Evolutionary conservation across 2,329 filamentous ascomycete species (phyloP), one percentile per base, ranked within the genome.

Genomic region (Beauveria sp.): DNA sequence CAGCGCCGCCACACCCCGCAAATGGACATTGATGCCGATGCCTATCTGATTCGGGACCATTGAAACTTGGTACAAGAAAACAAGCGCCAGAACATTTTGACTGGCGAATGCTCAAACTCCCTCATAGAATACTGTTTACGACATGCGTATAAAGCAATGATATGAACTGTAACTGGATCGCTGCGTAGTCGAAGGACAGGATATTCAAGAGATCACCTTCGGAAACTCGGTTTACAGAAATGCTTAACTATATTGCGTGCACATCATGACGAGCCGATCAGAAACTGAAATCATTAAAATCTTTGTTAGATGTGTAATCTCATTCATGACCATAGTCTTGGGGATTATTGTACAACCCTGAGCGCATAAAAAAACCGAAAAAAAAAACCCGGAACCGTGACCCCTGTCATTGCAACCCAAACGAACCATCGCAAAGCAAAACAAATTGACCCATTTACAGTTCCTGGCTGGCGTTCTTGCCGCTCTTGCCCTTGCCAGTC

Each of bases 391-490:
- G 86, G 83, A 85, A 87, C 88, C 86, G 83, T 87, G 82, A 89
- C 86, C 86, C 84, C 83, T 89, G 89, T 89, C 86, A 88, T 91
- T 86, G 85, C 88, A 86, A 86, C 84, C 87, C 81, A 85, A 83
- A 80, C 79, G 82, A 81, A 83, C 78, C 81, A 79, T 79, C 71
- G 71, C 72, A 76, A 77, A 81, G 78, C 77, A 78, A 79, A 81
- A 78, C 68, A 70, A 70, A 71, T 74, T 65, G 63, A 72, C 66
- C 66, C 70, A 71, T 81, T 85, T 91, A 98, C 82, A 98, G 85
- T 84, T 97, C 93, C 82, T 96, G 92, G 82, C 91, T 96, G 71
- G 86, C 83, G 76, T 86, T 88, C 88, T 96, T 96, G 81, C 90
- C 90, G 76, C 84, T 83, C 90, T 98, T 97, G 77, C 87, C 85